Percentiles rank a stretch among this genome's conserved stretches.
Evolutionary conservation across 2,329 filamentous ascomycete genomes (phyloP).

Genomic region (Paracoccidioides lutzii): DNA sequence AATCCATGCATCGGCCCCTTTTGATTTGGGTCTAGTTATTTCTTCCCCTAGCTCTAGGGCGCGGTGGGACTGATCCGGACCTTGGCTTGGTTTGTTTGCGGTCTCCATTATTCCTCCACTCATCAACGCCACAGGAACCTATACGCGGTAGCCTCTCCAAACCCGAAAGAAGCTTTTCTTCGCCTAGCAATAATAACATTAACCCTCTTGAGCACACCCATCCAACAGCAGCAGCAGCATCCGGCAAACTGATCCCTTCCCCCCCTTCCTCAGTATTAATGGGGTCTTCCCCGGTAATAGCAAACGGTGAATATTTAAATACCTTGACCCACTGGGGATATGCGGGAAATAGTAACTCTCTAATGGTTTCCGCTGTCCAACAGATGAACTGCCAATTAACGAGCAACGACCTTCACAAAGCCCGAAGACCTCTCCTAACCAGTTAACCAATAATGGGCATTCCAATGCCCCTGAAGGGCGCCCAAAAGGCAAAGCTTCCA

Average conservation of each 20-base stretch:
- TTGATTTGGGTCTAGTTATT: neutral
- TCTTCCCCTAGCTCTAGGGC: neutral
- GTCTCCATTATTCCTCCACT: constrained; percentile 8
- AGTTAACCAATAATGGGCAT: neutral
- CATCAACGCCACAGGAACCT: constrained; percentile 1
- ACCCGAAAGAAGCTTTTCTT: neutral
- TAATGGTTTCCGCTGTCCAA: neutral
- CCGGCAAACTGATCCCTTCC: neutral
- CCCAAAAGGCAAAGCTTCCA: neutral
- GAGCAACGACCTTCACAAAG: neutral
- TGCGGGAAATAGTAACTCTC: neutral
- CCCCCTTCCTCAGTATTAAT: neutral
- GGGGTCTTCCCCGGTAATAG: neutral
- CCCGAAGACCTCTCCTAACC: neutral
- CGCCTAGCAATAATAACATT: neutral
- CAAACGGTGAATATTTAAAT: neutral
- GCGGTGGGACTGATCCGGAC: constrained; percentile 1
- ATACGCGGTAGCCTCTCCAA: constrained; percentile 1
- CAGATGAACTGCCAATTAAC: neutral
- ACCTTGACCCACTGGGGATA: neutral
- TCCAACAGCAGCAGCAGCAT: neutral
- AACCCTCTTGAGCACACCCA: no score
- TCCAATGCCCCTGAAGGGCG: neutral
- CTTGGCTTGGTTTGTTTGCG: neutral
- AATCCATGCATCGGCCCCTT: neutral